Evolutionary conservation across 1,284 basidiomycete species (phyloP).

Genomic region (Tetrapyrgos nigripes): DNA sequence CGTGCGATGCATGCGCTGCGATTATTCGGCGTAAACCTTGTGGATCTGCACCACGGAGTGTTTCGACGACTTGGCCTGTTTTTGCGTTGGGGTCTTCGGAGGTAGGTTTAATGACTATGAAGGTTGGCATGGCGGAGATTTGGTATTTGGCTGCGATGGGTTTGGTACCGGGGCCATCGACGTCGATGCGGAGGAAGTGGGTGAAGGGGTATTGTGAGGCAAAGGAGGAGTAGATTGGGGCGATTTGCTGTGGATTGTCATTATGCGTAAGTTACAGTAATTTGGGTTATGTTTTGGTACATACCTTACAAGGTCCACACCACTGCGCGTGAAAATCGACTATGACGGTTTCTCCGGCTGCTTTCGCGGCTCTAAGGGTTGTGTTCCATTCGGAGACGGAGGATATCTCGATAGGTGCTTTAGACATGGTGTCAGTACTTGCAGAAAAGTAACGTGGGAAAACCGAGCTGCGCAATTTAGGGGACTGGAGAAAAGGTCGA

Average conservation of each 20-base stretch:
- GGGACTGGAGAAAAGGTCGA: background rate
- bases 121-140: conserved; percentile 31
- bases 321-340: conserved; percentile 31
- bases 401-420: conserved; percentile 21
- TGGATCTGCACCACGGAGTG: conserved; percentile 27
- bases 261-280: background rate
- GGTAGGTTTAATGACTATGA: conserved; percentile 22
- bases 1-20: conserved; percentile 20
- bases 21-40: conserved; percentile 23
- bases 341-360: conserved; percentile 24
- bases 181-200: conserved; percentile 30
- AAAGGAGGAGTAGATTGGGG: conserved; percentile 23
- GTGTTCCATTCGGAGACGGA: conserved; percentile 31
- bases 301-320: conserved; percentile 31
- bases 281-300: background rate
- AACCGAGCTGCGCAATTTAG: background rate
- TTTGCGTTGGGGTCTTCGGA: background rate
- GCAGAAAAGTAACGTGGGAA: background rate
- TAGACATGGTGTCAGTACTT: background rate
- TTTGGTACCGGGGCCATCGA: conserved; percentile 20
- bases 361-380: conserved; percentile 22
- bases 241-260: conserved; percentile 22
- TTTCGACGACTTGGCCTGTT: conserved; percentile 16
- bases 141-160: conserved; percentile 30
- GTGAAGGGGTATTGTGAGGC: conserved; percentile 26